Base-by-base conservation (phyloP, 192 early-diverging fungal genomes). In the Linderina pennispora region DNA sequence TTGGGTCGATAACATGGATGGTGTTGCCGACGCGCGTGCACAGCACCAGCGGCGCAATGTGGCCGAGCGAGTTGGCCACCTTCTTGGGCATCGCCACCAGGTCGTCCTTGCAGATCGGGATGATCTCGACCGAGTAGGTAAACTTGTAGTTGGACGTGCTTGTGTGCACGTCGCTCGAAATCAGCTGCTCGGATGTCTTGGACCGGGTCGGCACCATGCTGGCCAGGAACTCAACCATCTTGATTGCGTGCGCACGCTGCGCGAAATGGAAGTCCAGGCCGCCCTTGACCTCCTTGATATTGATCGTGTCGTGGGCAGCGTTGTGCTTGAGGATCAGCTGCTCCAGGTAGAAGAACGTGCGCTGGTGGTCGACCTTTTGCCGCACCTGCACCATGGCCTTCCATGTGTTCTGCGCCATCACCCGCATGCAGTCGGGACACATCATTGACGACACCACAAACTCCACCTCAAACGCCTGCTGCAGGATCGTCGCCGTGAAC, bases 291-390 rank as follows among this genome's bases (percentile, higher is more conserved):
- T 97, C 94, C 51, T 94, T 92, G 65, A 99, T 99, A 68, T 99
- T 99, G 52, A 87, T 92, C 6, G 96, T 97, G 57, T 99, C 93
- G 49, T 86, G 86, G 78, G 95, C 91, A 2, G 92, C 93, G 43
- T 87, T 89, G 76, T 99, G 92, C 78, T 95, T 96, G 43, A 99
- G 83, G 48, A 99, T 97, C 49, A 99, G 75, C 72, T 99, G 96
- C 64, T 99, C 96, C 8, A 99, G 80, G 68, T 90, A 97, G 48
- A 97, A 83, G 76, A 99, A 99, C 8, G 96, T 99, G 48, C 93
- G 79, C 79, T 99, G 96, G 78, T 99, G 96, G 34, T 84, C 79
- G 19, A 93, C 91, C 76, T 97, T 97, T 77, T 99, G 96, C 56
- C 96, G 86, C 20, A 99, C 84, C 78, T 99, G 96, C 14, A 96